Evolutionary conservation across 2,329 filamentous ascomycete species (phyloP).

Genomic region (Hypoxylon sp.): DNA sequence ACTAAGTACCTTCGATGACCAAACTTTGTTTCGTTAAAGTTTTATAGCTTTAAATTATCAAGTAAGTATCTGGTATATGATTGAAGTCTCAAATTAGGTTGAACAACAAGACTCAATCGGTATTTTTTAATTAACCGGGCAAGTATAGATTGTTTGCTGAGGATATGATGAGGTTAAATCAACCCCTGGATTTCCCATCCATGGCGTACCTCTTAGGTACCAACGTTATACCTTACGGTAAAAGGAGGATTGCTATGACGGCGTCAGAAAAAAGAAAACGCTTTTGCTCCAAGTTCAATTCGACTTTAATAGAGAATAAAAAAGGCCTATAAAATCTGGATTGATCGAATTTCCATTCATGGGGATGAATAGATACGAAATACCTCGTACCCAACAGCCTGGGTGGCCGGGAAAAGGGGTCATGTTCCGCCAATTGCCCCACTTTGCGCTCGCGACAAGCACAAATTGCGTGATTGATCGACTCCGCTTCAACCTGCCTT

Average conservation of each 20-base stretch:
- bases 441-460: constrained; percentile 10
- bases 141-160: not conserved
- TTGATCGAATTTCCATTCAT: not conserved
- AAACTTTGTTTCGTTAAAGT: no score
- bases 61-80: no score
- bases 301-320: not conserved
- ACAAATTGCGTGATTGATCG: constrained; percentile 38
- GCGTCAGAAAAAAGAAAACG: not conserved
- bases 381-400: not conserved
- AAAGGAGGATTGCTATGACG: not conserved
- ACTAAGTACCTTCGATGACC: no score
- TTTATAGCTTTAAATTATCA: no score
- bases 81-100: not conserved
- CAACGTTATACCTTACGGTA: not conserved
- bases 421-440: constrained; percentile 15
- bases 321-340: not conserved
- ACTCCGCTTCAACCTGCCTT: constrained; percentile 38
- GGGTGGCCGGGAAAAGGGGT: constrained; percentile 20
- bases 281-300: not conserved
- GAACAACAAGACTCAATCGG: not conserved
- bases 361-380: not conserved
- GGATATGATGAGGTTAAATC: not conserved
- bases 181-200: not conserved
- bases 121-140: not conserved
- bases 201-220: no score